Percentiles rank a stretch among this genome's conserved stretches.
These are phyloP conservation scores for Ganoderma meredithae DNA, from an alignment of 1,284 basidiomycete species.

Conservation along the genomic window DNA sequence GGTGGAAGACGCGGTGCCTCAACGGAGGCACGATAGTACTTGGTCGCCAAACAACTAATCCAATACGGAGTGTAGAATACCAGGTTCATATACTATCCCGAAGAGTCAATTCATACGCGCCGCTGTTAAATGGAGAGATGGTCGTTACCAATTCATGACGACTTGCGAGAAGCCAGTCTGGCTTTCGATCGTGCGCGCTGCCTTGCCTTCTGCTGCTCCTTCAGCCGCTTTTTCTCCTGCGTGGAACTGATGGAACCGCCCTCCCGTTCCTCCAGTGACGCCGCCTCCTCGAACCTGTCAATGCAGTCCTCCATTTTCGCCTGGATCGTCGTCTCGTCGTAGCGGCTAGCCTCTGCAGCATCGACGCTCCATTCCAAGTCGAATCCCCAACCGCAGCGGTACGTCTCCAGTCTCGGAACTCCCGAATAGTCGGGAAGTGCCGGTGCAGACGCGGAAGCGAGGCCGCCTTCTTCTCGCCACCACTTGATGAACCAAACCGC, in stretches of 20 bases:
- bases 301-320: constrained; percentile 76
- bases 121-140: too few relatives aligned
- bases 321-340: constrained; percentile 55
- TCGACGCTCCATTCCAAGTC: constrained; percentile 74
- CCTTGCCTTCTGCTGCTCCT: constrained; percentile 57
- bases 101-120: background rate
- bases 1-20: background rate
- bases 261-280: constrained; percentile 55
- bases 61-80: constrained; percentile 6
- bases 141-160: background rate
- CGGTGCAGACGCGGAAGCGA: constrained; percentile 46
- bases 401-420: constrained; percentile 19
- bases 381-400: constrained; percentile 76
- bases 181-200: constrained; percentile 44
- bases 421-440: constrained; percentile 25
- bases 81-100: background rate
- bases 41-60: background rate
- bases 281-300: constrained; percentile 54
- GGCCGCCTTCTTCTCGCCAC: constrained; percentile 82
- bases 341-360: constrained; percentile 40
- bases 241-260: constrained; percentile 70
- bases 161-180: constrained; percentile 33
- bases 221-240: constrained; percentile 70
- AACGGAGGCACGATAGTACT: background rate
- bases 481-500: constrained; percentile 83